A percentile compares a stretch with the other conserved stretches of the same genome.
Evolutionary conservation across 129 eudicot genomes (phyloP).

Genomic region (Kitagawia praeruptora): DNA sequence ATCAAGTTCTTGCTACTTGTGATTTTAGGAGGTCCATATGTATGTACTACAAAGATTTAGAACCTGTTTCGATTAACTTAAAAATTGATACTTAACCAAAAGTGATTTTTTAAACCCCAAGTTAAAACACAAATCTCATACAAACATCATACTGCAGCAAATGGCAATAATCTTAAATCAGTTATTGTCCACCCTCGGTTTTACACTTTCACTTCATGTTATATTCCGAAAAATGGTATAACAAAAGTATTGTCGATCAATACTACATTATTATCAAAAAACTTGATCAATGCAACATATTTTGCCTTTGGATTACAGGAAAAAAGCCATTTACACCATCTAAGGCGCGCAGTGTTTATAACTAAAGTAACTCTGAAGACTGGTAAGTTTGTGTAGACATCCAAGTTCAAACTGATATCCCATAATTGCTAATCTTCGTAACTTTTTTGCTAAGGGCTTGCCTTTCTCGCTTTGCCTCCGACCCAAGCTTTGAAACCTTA

Average conservation of each 20-base stretch:
- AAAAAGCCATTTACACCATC: constrained; percentile 4
- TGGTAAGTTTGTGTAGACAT: not conserved
- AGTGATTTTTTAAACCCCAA: too few relatives aligned
- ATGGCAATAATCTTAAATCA: too few relatives aligned
- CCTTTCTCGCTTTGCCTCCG: constrained; percentile 71
- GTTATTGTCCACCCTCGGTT: too few relatives aligned
- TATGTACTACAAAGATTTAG: too few relatives aligned
- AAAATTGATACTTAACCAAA: too few relatives aligned
- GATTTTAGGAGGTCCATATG: too few relatives aligned
- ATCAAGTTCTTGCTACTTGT: too few relatives aligned
- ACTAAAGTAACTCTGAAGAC: not conserved
- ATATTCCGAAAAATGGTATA: not conserved
- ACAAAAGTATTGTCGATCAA: not conserved
- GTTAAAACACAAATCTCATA: too few relatives aligned
- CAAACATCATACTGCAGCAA: too few relatives aligned
- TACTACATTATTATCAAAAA: not conserved
- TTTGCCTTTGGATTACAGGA: not conserved
- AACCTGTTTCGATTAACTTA: too few relatives aligned
- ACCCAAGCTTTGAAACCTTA: constrained; percentile 51
- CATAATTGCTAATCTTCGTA: constrained; percentile 74
- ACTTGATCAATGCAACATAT: not conserved
- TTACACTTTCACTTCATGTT: not conserved
- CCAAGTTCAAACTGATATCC: constrained; percentile 59
- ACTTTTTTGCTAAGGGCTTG: constrained; percentile 63
- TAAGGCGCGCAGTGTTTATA: not conserved